These are phyloP conservation scores for Zymoseptoria ardabiliae DNA, from an alignment of 2,329 filamentous ascomycete genomes.

Conservation along the genomic window DNA sequence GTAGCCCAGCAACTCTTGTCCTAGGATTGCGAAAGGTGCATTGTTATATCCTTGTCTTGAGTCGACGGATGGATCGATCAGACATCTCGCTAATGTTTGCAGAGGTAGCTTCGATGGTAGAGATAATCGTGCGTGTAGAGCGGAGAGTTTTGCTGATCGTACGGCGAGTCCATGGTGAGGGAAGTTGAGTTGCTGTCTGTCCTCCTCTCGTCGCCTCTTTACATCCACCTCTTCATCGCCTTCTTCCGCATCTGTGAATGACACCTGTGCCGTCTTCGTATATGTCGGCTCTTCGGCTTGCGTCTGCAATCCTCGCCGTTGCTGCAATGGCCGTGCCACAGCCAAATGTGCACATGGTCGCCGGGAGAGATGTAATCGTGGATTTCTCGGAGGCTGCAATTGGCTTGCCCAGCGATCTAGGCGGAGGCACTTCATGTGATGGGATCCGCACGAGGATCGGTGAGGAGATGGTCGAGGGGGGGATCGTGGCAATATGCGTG, in stretches of 20 bases:
- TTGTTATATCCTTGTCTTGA: constrained; percentile 79
- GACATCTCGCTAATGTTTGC: constrained; percentile 74
- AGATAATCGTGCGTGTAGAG: constrained; percentile 80
- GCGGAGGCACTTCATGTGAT: constrained; percentile 41
- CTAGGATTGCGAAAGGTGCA: constrained; percentile 69
- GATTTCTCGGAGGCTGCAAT: constrained; percentile 47
- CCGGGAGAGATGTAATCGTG: constrained; percentile 31
- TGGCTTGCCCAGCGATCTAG: constrained; percentile 54
- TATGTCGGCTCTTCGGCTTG: constrained; percentile 20
- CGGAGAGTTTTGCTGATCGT: constrained; percentile 79
- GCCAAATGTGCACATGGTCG: constrained; percentile 14
- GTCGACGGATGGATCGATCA: constrained; percentile 83
- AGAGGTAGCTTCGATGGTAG: constrained; percentile 76
- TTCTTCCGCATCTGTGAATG: constrained; percentile 18
- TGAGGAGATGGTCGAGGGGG: background rate
- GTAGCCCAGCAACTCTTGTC: constrained; percentile 76
- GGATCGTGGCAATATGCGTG: background rate
- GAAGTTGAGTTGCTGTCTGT: constrained; percentile 16
- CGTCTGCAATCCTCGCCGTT: constrained; percentile 12
- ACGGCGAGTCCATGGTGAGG: constrained; percentile 40
- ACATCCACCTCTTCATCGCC: constrained; percentile 21
- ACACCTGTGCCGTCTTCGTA: constrained; percentile 3
- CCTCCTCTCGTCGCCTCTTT: background rate
- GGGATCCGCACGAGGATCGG: constrained; percentile 2
- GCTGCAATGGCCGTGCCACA: constrained; percentile 2